Evolutionary conservation across 2,329 filamentous ascomycete species (phyloP).

Genomic region (Trichoderma gracile): DNA sequence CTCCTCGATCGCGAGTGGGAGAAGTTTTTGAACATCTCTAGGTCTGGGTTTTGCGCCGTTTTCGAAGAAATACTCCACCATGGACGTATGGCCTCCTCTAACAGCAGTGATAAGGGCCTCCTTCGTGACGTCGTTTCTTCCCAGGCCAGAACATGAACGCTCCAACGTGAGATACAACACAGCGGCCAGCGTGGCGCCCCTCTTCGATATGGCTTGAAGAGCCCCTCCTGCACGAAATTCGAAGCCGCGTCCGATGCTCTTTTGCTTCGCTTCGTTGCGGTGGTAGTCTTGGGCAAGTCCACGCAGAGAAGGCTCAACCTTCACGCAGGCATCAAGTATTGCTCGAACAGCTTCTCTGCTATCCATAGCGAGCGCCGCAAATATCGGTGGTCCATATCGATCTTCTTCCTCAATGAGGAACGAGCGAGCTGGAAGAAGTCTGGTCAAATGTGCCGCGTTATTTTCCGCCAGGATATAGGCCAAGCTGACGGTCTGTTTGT

Average conservation of each 20-base stretch:
- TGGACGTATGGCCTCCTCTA: background rate
- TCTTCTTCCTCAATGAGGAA: background rate
- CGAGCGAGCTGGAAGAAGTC: too few species aligned
- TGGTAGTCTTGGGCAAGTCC: background rate
- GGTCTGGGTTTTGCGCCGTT: background rate
- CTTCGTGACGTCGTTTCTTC: accelerated
- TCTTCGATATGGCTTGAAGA: background rate
- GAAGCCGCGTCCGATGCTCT: background rate
- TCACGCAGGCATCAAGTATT: background rate
- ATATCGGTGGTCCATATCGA: background rate
- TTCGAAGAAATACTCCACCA: background rate
- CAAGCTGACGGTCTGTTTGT: background rate
- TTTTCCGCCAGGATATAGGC: background rate
- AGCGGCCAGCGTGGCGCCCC: background rate
- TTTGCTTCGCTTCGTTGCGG: too few species aligned
- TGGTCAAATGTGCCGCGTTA: background rate
- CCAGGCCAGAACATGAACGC: too few species aligned
- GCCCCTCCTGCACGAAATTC: too few species aligned
- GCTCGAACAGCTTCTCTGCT: background rate
- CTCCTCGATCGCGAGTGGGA: background rate
- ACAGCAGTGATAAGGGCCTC: background rate
- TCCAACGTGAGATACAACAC: background rate
- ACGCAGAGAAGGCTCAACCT: background rate
- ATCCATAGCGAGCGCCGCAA: background rate
- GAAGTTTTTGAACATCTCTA: background rate